Percentiles rank a stretch among this genome's conserved stretches.
These are phyloP conservation scores for Claviceps sp. DNA, from an alignment of 2,329 filamentous ascomycete genomes.

Conservation along the genomic window DNA sequence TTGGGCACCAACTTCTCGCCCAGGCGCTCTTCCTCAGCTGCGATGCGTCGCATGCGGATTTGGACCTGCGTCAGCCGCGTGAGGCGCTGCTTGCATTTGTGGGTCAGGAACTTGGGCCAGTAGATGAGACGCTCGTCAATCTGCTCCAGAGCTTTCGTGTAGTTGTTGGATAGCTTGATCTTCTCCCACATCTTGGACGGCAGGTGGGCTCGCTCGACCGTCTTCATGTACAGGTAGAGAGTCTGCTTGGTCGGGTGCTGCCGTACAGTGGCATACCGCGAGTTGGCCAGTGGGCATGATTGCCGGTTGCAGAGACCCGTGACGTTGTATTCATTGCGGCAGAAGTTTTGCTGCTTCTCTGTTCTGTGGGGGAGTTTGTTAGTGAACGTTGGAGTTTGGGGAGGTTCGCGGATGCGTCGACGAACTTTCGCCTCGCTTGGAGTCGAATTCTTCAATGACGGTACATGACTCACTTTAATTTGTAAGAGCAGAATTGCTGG, in stretches of 20 bases:
- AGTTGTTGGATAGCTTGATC: constrained; percentile 81
- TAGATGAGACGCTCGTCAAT: constrained; percentile 79
- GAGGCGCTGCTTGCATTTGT: constrained; percentile 93
- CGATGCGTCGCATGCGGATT: constrained; percentile 65
- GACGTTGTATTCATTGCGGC: constrained; percentile 87
- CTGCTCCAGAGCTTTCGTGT: constrained; percentile 75
- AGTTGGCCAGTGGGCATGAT: constrained; percentile 82
- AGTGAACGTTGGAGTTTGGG: constrained; percentile 10
- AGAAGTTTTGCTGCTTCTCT: constrained; percentile 82
- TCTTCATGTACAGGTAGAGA: constrained; percentile 95
- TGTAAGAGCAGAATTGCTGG: constrained; percentile 89
- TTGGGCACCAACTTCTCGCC: constrained; percentile 82
- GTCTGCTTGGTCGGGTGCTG: constrained; percentile 67
- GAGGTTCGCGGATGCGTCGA: too few species aligned
- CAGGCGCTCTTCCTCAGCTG: constrained; percentile 76
- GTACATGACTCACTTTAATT: constrained; percentile 56
- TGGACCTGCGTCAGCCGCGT: constrained; percentile 86
- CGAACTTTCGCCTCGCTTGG: too few species aligned
- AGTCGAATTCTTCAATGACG: too few species aligned
- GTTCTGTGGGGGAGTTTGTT: constrained; percentile 40
- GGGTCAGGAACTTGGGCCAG: constrained; percentile 85
- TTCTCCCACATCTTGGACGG: constrained; percentile 91
- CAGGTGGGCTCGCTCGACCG: constrained; percentile 74
- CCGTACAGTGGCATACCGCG: constrained; percentile 82
- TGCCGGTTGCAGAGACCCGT: constrained; percentile 74